phyloP scores from a whole-genome alignment of 208 protist genomes.

The Strigomonas culicis region DNA sequence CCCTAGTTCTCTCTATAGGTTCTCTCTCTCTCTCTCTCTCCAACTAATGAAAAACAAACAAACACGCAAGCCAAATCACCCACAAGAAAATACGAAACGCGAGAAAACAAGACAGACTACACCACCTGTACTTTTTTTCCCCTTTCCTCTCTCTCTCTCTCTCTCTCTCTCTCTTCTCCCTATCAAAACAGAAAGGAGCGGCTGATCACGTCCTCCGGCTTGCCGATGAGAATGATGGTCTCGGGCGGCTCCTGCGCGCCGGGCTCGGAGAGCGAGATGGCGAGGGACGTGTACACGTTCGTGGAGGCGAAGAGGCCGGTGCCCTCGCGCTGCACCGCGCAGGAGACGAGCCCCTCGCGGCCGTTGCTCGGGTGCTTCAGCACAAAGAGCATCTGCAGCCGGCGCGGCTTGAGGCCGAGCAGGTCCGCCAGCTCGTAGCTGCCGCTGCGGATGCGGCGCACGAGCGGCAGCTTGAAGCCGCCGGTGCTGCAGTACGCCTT shows the following conservation, averaged over 20 bases:
- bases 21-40: too few species aligned
- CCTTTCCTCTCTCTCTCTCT: too few species aligned
- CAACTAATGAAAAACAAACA: too few species aligned
- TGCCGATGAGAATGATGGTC: constrained; percentile 80
- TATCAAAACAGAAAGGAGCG: constrained; percentile 57
- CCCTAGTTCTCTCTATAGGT: too few species aligned
- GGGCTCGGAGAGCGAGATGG: constrained; percentile 62
- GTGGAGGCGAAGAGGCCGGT: constrained; percentile 66
- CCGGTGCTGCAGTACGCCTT: constrained; percentile 69
- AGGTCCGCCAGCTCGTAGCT: constrained; percentile 81
- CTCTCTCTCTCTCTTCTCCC: too few species aligned
- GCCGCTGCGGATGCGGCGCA: constrained; percentile 82
- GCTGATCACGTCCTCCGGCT: constrained; percentile 81
- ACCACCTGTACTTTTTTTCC: constrained; percentile 1
- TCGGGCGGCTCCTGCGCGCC: constrained; percentile 33
- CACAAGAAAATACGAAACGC: too few species aligned
- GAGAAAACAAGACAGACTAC: too few species aligned
- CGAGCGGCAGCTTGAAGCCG: constrained; percentile 78
- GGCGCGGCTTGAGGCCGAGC: constrained; percentile 70
- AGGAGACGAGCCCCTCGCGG: constrained; percentile 75
- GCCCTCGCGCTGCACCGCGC: constrained; percentile 72
- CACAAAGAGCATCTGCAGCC: constrained; percentile 86
- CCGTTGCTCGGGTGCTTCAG: constrained; percentile 64
- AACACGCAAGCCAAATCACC: too few species aligned
- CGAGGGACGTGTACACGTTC: constrained; percentile 77